Base-by-base conservation (phyloP, 371 early-diverging fungal genomes). In the Paraphysoderma sedebokerense region DNA sequence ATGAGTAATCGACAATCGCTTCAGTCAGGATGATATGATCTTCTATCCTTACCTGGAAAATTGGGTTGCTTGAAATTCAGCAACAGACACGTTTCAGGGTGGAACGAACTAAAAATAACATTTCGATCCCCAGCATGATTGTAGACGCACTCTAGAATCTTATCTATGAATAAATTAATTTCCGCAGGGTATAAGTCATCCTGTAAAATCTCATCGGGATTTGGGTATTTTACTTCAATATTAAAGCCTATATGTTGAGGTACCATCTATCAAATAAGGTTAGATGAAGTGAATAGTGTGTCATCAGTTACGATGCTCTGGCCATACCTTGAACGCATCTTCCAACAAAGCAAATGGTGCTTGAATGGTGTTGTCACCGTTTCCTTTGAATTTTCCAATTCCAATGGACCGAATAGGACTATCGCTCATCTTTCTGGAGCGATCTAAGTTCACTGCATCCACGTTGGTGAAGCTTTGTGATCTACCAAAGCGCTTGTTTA, bases 191-290 rank as follows among this genome's bases (percentile, higher is more conserved):
- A 67, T 44, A 53, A 51, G 26, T 75, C 69, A 33, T 77, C 79
- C 23, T 66, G 67, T 60, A 86, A 85, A 12, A 85, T 82, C 55
- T 95, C 93, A 49, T 87, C 81, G 17, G 77, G 62, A 74, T 82
- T 78, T 0, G 97, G 95, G 54, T 97, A 96, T 62, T 98, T 98
- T 54, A 97, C 76, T 61, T 98, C 98, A 47, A 98, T 82, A 52
- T 97, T 92, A 54, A 93, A 88, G 7, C 92, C 96, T 11, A 84
- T 73, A 5, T 66, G 49, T 12, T 63, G 57, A 0, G 93, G 92
- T 6, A 89, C 81, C 20, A 67, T 66, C 70, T 54, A 24, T 7
- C 37, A 48, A 50, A 6, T 20, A 19, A 45, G 33, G 20, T 50
- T 22, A 29, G 38, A 24, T 32, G 48, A 30, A 13, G 29, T 31